A percentile compares a stretch with the other conserved stretches of the same genome.
phyloP scores from a whole-genome alignment of 2,329 filamentous ascomycete genomes.

The Trichoderma polysporum region DNA sequence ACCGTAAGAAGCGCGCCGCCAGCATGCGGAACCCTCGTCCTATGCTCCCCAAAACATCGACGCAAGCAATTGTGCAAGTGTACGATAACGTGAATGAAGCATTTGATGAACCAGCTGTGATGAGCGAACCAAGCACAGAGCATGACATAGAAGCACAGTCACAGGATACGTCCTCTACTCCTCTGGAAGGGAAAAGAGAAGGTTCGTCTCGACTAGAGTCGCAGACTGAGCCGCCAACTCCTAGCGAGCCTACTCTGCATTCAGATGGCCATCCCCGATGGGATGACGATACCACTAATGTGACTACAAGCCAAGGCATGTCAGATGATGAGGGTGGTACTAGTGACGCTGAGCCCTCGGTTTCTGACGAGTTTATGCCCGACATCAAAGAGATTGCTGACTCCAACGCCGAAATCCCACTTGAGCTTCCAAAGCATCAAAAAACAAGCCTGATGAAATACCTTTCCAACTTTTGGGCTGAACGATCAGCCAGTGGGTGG shows the following conservation, averaged over 20 bases:
- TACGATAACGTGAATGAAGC: constrained; percentile 93
- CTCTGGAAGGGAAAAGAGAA: constrained; percentile 30
- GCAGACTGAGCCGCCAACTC: constrained; percentile 24
- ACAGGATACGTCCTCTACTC: constrained; percentile 27
- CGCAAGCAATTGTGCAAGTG: constrained; percentile 94
- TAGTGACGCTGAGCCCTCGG: constrained; percentile 71
- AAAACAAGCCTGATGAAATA: constrained; percentile 93
- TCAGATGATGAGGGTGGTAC: constrained; percentile 66
- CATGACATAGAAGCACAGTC: constrained; percentile 22
- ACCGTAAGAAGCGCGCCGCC: constrained; percentile 77
- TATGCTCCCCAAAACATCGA: constrained; percentile 80
- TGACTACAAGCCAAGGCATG: constrained; percentile 51
- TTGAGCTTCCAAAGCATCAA: constrained; percentile 87
- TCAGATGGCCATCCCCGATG: constrained; percentile 28
- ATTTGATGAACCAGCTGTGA: constrained; percentile 73
- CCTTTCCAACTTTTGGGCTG: constrained; percentile 96
- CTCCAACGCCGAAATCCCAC: constrained; percentile 59
- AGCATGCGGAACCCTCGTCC: constrained; percentile 73
- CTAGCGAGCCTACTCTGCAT: constrained; percentile 27
- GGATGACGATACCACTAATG: constrained; percentile 32
- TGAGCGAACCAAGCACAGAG: constrained; percentile 44
- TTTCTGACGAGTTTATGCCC: constrained; percentile 66
- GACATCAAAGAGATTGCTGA: constrained; percentile 63
- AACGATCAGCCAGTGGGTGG: constrained; percentile 95
- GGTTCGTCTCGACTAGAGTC: constrained; percentile 28